A percentile compares a stretch with the other conserved stretches of the same genome.
Conservation (phyloP, 108 stramenopile genomes). For the Skeletonema grethae region DNA sequence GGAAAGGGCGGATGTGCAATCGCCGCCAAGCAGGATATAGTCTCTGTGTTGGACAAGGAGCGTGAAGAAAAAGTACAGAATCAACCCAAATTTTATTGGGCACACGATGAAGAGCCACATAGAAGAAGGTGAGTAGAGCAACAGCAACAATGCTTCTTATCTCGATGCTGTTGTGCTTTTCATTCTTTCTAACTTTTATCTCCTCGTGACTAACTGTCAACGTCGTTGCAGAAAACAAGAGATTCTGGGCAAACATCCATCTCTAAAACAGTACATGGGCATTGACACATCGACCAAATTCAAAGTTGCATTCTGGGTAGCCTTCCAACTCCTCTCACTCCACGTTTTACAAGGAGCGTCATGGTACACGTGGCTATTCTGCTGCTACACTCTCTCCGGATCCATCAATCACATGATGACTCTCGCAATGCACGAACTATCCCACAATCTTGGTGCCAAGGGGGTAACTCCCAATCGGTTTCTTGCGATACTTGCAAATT, state of each 20-base stretch:
- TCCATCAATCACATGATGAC: conserved; percentile 86
- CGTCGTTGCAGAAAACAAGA: conserved; percentile 59
- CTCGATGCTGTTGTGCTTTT: background rate
- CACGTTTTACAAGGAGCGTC: conserved; percentile 63
- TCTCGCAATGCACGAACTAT: conserved; percentile 90
- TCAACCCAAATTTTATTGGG: conserved; percentile 50
- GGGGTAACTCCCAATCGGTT: conserved; percentile 64
- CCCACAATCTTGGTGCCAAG: conserved; percentile 89
- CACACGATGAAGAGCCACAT: conserved; percentile 59
- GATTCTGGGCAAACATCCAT: conserved; percentile 79
- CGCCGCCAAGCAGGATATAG: background rate
- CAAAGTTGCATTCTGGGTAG: conserved; percentile 55
- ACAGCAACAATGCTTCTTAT: too few relatives aligned
- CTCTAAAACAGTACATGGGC: conserved; percentile 85
- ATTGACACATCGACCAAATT: conserved; percentile 70
- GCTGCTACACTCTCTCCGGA: conserved; percentile 75
- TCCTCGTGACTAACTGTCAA: background rate
- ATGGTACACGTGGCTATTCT: conserved; percentile 53
- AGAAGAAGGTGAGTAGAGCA: conserved; percentile 33
- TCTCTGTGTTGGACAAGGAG: conserved; percentile 32
- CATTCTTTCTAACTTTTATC: background rate
- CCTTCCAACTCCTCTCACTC: conserved; percentile 60
- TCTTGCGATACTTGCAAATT: conserved; percentile 86
- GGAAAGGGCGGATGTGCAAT: background rate
- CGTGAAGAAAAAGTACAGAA: conserved; percentile 31